Evolutionary conservation across 1,284 basidiomycete genomes (phyloP).

Genomic region (Tylopilus orsonianus): DNA sequence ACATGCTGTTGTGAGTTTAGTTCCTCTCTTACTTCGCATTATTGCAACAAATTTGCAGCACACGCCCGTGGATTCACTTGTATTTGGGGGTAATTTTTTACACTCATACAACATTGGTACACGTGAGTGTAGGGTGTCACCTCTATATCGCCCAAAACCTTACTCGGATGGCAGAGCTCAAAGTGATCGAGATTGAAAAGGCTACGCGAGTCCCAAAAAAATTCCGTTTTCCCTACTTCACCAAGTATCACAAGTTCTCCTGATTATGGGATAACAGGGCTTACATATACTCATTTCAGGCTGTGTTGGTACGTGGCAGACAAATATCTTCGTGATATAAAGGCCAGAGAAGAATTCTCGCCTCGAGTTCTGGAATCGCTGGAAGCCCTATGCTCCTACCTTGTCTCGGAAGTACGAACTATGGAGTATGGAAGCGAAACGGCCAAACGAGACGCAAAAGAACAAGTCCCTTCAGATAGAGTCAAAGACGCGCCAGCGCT

Average conservation of each 20-base stretch:
- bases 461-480: constrained; percentile 78
- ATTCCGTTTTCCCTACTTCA: constrained; percentile 89
- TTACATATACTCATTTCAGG: constrained; percentile 40
- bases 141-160: constrained; percentile 3
- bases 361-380: constrained; percentile 73
- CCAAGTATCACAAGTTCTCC: constrained; percentile 51
- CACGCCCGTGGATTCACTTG: constrained; percentile 89
- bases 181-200: constrained; percentile 89
- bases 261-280: background rate
- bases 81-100: constrained; percentile 96
- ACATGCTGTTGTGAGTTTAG: constrained; percentile 81
- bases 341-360: constrained; percentile 57
- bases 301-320: constrained; percentile 90
- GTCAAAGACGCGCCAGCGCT: constrained; percentile 77
- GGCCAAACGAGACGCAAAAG: constrained; percentile 70
- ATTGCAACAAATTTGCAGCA: constrained; percentile 47
- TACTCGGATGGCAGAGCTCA: constrained; percentile 59
- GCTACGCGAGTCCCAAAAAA: constrained; percentile 92
- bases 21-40: background rate
- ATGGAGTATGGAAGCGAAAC: constrained; percentile 66
- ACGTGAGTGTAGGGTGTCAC: constrained; percentile 48
- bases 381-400: constrained; percentile 68
- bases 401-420: constrained; percentile 72
- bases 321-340: constrained; percentile 72
- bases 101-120: constrained; percentile 80